Percentiles rank a stretch among this genome's conserved stretches.
phyloP scores from a whole-genome alignment of 2,329 filamentous ascomycete species.

The Periconia macrospinosa region DNA sequence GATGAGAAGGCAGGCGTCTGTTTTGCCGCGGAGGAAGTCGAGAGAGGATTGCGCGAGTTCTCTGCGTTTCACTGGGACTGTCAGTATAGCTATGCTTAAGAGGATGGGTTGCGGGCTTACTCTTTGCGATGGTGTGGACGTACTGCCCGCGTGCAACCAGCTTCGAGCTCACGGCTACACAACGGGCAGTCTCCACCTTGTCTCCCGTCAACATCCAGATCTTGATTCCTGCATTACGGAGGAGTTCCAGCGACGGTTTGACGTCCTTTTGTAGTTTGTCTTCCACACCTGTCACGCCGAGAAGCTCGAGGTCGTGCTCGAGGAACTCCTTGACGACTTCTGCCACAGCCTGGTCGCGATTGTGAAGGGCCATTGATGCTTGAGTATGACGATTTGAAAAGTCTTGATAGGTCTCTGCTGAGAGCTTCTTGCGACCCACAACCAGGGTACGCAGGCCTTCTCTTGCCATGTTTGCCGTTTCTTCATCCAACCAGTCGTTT shows the following conservation, averaged over 20 bases:
- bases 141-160: constrained; percentile 91
- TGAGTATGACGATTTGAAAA: constrained; percentile 76
- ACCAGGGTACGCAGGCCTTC: constrained; percentile 94
- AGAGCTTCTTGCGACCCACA: constrained; percentile 87
- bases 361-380: constrained; percentile 77
- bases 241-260: constrained; percentile 89
- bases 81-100: constrained; percentile 4
- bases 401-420: constrained; percentile 74
- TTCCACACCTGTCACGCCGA: constrained; percentile 97
- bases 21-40: constrained; percentile 83
- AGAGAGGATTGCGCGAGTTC: constrained; percentile 85
- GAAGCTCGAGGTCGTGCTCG: constrained; percentile 84
- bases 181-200: constrained; percentile 96
- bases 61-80: constrained; percentile 66
- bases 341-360: constrained; percentile 80
- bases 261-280: constrained; percentile 96
- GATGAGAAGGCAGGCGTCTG: constrained; percentile 85
- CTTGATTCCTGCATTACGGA: constrained; percentile 96
- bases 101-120: constrained; percentile 25
- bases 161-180: constrained; percentile 93
- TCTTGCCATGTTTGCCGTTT: constrained; percentile 98
- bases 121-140: constrained; percentile 87
- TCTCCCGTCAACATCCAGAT: constrained; percentile 99
- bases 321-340: constrained; percentile 77
- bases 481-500: constrained; percentile 98